A percentile compares a stretch with the other conserved stretches of the same genome.
Conservation (phyloP, 2,329 filamentous ascomycete genomes). For the Fusarium buharicum region DNA sequence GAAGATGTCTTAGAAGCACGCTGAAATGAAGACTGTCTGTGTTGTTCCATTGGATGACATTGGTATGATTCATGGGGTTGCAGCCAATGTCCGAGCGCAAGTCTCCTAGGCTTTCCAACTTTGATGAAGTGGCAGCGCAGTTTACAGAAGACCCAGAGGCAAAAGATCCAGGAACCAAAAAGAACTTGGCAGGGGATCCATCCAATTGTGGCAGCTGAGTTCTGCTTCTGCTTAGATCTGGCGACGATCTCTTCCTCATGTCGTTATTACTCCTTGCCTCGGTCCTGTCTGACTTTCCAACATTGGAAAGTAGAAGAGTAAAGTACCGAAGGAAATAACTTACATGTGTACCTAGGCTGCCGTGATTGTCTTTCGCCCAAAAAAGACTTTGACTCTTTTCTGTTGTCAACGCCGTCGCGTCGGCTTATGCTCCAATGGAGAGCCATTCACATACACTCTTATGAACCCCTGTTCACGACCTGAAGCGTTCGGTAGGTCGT, state of each 20-base stretch:
- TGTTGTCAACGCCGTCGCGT: conserved; percentile 7
- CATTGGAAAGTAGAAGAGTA: too few species aligned
- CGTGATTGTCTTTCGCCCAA: neutral
- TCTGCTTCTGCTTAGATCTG: conserved; percentile 31
- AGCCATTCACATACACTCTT: neutral
- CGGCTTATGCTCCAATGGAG: neutral
- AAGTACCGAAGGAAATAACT: too few species aligned
- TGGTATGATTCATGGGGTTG: conserved; percentile 13
- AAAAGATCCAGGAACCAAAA: neutral
- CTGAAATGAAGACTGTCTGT: conserved; percentile 17
- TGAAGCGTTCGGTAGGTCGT: conserved; percentile 24
- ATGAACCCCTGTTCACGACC: conserved; percentile 17
- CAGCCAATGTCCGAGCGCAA: conserved; percentile 23
- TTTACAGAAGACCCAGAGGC: neutral
- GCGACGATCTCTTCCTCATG: conserved; percentile 31
- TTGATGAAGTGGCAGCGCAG: conserved; percentile 9
- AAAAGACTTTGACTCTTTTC: conserved; percentile 3
- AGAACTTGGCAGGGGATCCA: conserved; percentile 18
- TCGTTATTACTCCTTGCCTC: conserved; percentile 11
- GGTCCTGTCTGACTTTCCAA: too few species aligned
- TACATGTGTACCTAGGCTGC: neutral
- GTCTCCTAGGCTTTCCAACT: neutral
- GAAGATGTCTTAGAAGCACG: conserved; percentile 33
- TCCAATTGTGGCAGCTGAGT: conserved; percentile 12
- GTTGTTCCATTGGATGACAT: conserved; percentile 24